Percentiles rank a stretch among this genome's conserved stretches.
Conservation (phyloP, 768 basidiomycete species). For the Goffeauzyma gilvescens region DNA sequence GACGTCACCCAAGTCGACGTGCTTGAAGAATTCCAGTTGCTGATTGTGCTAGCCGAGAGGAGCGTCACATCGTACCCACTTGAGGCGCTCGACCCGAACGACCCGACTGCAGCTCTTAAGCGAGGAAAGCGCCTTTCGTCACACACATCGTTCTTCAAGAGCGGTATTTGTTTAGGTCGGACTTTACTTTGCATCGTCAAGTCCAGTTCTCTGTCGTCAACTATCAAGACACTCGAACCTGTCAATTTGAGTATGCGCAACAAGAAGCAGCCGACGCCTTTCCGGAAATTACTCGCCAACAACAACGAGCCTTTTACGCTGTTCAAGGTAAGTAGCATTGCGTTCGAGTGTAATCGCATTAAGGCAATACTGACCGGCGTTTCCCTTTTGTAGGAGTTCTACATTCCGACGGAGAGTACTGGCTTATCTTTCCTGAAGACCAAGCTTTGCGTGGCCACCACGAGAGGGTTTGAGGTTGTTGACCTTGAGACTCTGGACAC, state of each 20-base stretch:
- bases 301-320: slow-evolving; percentile 81
- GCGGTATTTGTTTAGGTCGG: slow-evolving; percentile 72
- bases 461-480: slow-evolving; percentile 94
- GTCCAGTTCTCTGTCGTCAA: slow-evolving; percentile 80
- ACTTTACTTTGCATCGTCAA: slow-evolving; percentile 94
- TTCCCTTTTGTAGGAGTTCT: slow-evolving; percentile 70
- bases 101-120: slow-evolving; percentile 76
- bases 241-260: slow-evolving; percentile 58
- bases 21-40: slow-evolving; percentile 79
- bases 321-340: slow-evolving; percentile 49
- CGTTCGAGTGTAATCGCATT: not conserved
- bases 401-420: slow-evolving; percentile 90
- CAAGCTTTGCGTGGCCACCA: slow-evolving; percentile 87
- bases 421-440: slow-evolving; percentile 96
- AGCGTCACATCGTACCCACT: slow-evolving; percentile 91
- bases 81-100: slow-evolving; percentile 72
- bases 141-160: slow-evolving; percentile 95
- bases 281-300: slow-evolving; percentile 80
- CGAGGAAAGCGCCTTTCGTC: slow-evolving; percentile 87
- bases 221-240: slow-evolving; percentile 91
- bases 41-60: slow-evolving; percentile 98
- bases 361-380: slow-evolving; percentile 1
- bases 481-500: slow-evolving; percentile 94
- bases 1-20: slow-evolving; percentile 92
- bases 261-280: slow-evolving; percentile 39